Base-by-base conservation (phyloP, 2,329 filamentous ascomycete species). In the Xylaria sp. region DNA sequence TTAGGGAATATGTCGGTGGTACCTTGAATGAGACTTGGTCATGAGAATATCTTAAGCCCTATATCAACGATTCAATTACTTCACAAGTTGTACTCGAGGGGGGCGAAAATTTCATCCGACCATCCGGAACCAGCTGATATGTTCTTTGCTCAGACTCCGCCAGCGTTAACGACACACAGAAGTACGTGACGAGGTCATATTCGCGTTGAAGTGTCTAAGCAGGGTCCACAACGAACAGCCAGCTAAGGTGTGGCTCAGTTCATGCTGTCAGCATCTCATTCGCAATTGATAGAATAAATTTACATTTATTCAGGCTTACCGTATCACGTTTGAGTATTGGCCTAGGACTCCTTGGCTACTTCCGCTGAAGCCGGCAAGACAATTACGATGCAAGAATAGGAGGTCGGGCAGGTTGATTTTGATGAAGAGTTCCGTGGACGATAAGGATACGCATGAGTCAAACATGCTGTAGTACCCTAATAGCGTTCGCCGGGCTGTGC, bases 221-320 rank as follows among this genome's bases (percentile, higher is more conserved):
- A 60, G 50, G 37, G 35, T 51, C 37, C 46, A 51, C 31, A 19
- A 12, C 23, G 31, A 46, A 55, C 31, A 35, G 15, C 7, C 7
- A 15, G 45, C 17, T 14, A 15, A 46, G 12, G 3, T 6, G 31
- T 56, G 45, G 38, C 23, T 42, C 51, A 35, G 28, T 12, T 38
- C 15, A 63, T 63, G 61, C 57, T 33, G 61, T 63, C 61, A 63
- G 61, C 61, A 59, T 33, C 40, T 60, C 33, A 3, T 42, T 60
- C 35, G 23, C 19, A 28, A 55, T 35, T 37, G 33, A 35, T 40
- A 31, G 40, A 46, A 15, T 33, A 21, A 47, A 31, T 15, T 5
- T 31, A 31, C 28, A 31, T 31, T 31, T 31, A 31, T 38, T 33
- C 19, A 63, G 31, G 46, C 57, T 63, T 58, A 63, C 56, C 61